Base-by-base conservation (phyloP, 768 basidiomycete species). In the Glaciozyma martinii region DNA sequence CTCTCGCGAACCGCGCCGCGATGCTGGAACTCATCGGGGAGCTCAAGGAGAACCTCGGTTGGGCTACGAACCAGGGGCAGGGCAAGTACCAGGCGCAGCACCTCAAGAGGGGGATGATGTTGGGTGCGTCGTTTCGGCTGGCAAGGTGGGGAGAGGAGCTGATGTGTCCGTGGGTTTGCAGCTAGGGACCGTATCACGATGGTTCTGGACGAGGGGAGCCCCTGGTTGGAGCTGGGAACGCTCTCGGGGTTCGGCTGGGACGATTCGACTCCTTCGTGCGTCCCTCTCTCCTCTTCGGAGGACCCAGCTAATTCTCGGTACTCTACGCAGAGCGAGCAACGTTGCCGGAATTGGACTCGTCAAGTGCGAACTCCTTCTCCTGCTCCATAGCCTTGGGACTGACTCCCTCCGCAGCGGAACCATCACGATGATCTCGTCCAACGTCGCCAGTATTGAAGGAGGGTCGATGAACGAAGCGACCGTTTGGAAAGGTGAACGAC, bases 151-250 rank as follows among this genome's bases (percentile, higher is more conserved):
- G 25, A 25, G 49, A n/a, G n/a, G 49, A n/a, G 49, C 25, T 50
- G 49, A 50, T 25, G 21, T 15, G 25, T 3, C 6, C 3, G 2
- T 15, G 4, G 2, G 23, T 3, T 1, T 8, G 15, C 49, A 50
- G 89, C 89, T 32, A 80, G 90, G 73, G 89, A 90, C 30, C 90
- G 89, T 61, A 77, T 93, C 33, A 79, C 79, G 1, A 78, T 87
- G n/a, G 77, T 94, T 19, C 77, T 94, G 27, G 91, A 94, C 75
- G 85, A 87, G 7, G 82, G 85, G 69, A 85, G 88, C 4, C 90
- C 91, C 0, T 94, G 93, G 75, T 78, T 94, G 19, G 91, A 94
- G 74, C 79, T 94, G 27, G 23, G 32, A 16, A 19, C 55, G 27
- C 55, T 56, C 12, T 23, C 40, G 30, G 55, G 55, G 4, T 42